These are phyloP conservation scores for Leucaena leucocephala DNA, from an alignment of 306 rosid genomes.

Conservation along the genomic window DNA sequence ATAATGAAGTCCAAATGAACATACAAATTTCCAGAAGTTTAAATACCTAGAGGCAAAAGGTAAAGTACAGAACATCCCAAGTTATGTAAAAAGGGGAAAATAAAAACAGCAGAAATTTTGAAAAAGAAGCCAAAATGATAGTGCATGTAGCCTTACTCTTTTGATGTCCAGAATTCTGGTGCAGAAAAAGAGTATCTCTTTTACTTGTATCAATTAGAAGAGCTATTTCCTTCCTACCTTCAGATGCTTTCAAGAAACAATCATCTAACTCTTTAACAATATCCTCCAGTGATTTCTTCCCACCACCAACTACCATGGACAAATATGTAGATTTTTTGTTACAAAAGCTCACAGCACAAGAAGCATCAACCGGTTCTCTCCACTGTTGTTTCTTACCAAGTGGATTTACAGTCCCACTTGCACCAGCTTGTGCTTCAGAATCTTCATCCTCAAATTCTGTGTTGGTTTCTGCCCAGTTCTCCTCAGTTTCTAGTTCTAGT, in stretches of 20 bases:
- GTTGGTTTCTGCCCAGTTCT: conserved; percentile 80
- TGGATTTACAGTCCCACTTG: conserved; percentile 40
- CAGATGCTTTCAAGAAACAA: conserved; percentile 79
- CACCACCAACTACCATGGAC: conserved; percentile 46
- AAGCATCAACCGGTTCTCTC: conserved; percentile 41
- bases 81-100: neutral
- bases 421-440: conserved; percentile 56
- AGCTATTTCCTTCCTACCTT: conserved; percentile 73
- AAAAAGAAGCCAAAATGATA: too few relatives aligned
- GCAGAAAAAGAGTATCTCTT: conserved; percentile 50
- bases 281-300: conserved; percentile 68
- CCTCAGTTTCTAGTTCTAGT: conserved; percentile 32
- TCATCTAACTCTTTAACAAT: conserved; percentile 77
- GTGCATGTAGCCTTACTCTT: conserved; percentile 51
- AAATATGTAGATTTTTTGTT: conserved; percentile 45
- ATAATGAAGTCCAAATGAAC: conserved; percentile 1
- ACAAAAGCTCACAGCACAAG: conserved; percentile 46
- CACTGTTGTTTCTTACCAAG: conserved; percentile 48
- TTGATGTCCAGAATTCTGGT: conserved; percentile 48
- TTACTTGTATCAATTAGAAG: conserved; percentile 72
- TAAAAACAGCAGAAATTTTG: too few relatives aligned
- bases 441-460: conserved; percentile 74
- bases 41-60: conserved; percentile 16
- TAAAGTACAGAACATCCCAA: neutral
- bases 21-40: neutral